Conservation (phyloP, 2,329 filamentous ascomycete species). For the Rhexocercosporidium sp. region DNA sequence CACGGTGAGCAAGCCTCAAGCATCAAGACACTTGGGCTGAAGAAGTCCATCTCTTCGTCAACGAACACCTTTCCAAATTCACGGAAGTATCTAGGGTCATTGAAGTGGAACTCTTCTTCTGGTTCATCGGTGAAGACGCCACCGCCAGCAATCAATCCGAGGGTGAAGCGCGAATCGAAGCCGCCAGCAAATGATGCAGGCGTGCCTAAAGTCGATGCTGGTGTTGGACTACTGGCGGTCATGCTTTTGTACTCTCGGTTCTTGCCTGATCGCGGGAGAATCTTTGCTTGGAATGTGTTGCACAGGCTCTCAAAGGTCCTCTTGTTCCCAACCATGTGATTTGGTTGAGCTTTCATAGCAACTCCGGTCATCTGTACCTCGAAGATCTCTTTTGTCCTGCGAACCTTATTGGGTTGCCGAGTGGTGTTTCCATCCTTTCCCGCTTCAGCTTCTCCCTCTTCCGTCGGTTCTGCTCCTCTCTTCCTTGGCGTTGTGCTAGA, state of each 20-base stretch:
- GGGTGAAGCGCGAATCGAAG: not conserved
- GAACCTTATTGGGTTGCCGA: not conserved
- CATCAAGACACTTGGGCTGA: too few species aligned
- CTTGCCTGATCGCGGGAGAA: too few species aligned
- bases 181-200: not conserved
- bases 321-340: not conserved
- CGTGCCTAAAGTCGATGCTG: not conserved
- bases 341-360: not conserved
- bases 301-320: not conserved
- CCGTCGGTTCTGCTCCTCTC: not conserved
- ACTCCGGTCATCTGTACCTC: not conserved
- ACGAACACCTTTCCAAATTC: not conserved
- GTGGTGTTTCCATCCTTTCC: not conserved
- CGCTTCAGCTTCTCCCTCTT: not conserved
- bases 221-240: not conserved
- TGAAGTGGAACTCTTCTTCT: not conserved
- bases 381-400: not conserved
- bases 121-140: not conserved
- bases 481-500: not conserved
- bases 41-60: too few species aligned
- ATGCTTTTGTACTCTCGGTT: too few species aligned
- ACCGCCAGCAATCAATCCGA: not conserved
- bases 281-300: not conserved
- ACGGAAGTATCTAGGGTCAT: not conserved
- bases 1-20: too few species aligned